Evolutionary conservation across 345 rosid genomes (phyloP).

Genomic region (Passiflora organensis): DNA sequence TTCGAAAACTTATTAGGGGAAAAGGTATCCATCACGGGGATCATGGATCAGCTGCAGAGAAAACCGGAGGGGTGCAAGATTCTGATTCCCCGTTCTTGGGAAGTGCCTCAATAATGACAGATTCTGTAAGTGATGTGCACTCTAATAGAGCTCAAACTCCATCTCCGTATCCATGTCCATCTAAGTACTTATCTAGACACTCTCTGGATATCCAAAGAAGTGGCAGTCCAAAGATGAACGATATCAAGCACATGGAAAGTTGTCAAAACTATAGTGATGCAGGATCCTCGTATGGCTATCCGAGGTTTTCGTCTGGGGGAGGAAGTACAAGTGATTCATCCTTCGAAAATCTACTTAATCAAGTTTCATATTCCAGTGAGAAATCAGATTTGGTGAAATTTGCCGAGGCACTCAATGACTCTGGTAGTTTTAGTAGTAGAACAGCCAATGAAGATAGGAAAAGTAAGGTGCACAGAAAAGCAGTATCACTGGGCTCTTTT

Average conservation of each 20-base stretch:
- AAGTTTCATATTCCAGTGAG: constrained; percentile 5
- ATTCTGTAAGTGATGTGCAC: constrained; percentile 15
- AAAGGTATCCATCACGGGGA: constrained; percentile 43
- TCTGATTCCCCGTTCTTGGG: constrained; percentile 27
- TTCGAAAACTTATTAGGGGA: constrained; percentile 56
- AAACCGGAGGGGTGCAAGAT: constrained; percentile 28
- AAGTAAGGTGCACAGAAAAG: constrained; percentile 32
- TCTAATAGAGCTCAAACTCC: constrained; percentile 22
- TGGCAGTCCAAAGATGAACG: constrained; percentile 31
- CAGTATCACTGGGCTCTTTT: constrained; percentile 32
- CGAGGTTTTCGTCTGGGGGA: constrained; percentile 6
- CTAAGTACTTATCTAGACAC: constrained; percentile 18
- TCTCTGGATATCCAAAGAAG: constrained; percentile 50
- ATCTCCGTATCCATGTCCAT: constrained; percentile 27
- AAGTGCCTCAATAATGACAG: constrained; percentile 16
- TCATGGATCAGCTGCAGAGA: constrained; percentile 25
- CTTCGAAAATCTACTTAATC: constrained; percentile 10
- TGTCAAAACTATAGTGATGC: constrained; percentile 24
- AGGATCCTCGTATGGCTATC: constrained; percentile 16
- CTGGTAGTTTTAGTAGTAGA: constrained; percentile 15
- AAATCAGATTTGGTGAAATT: constrained; percentile 54
- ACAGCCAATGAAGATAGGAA: constrained; percentile 18
- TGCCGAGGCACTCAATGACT: constrained; percentile 50
- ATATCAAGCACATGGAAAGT: constrained; percentile 25
- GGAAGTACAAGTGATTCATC: constrained; percentile 15